Conservation (phyloP, 2,329 filamentous ascomycete genomes). For the Ophiostoma pallidulum region DNA sequence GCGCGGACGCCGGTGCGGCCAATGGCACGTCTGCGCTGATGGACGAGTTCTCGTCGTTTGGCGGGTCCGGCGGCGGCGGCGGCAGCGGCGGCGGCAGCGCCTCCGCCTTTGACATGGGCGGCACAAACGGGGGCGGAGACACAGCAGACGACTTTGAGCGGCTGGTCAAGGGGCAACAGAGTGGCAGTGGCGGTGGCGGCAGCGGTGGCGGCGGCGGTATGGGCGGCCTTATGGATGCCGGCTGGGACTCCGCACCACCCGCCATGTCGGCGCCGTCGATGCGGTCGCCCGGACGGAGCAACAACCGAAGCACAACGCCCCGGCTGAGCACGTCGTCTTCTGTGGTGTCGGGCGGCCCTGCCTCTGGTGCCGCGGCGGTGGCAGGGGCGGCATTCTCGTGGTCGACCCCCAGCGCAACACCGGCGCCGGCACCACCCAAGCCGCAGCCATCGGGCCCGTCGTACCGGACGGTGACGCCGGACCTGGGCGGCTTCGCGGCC, state of each 20-base stretch:
- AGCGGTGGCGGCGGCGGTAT: not conserved
- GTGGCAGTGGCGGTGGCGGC: constrained; percentile 25
- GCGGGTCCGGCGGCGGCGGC: constrained; percentile 27
- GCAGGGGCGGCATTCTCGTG: constrained; percentile 50
- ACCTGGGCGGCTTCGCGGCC: constrained; percentile 44
- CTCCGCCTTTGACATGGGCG: constrained; percentile 38
- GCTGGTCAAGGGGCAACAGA: constrained; percentile 76
- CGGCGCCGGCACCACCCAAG: constrained; percentile 20
- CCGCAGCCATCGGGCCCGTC: no score
- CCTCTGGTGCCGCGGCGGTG: constrained; percentile 17
- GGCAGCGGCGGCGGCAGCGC: not conserved
- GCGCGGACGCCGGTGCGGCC: not conserved
- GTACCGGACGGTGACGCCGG: constrained; percentile 52
- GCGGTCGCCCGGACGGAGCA: constrained; percentile 1
- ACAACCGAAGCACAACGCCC: not conserved
- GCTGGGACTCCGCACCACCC: constrained; percentile 7
- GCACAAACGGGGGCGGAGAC: constrained; percentile 34
- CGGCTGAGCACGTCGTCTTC: constrained; percentile 17
- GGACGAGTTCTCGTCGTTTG: constrained; percentile 63
- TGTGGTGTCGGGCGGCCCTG: constrained; percentile 22
- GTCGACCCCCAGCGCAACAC: constrained; percentile 46
- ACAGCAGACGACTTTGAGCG: constrained; percentile 73
- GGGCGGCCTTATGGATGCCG: constrained; percentile 13
- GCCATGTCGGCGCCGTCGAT: not conserved
- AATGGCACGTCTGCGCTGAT: constrained; percentile 41